Evolutionary conservation across 2,329 filamentous ascomycete genomes (phyloP).

Genomic region (Nothophaeocryptopus gaeumannii): DNA sequence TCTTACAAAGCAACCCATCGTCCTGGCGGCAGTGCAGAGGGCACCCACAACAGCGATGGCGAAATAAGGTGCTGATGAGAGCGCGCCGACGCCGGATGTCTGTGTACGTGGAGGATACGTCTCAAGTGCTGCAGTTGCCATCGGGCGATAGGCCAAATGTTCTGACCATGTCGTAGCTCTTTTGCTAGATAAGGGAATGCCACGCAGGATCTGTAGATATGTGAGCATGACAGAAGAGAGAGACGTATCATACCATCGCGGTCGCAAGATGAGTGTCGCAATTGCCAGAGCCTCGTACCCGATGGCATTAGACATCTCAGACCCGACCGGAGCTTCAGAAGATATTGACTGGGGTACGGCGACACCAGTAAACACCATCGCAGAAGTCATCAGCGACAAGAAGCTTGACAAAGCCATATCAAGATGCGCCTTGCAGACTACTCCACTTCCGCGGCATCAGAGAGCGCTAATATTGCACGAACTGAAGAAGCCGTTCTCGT

Average conservation of each 20-base stretch:
- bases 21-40: no score
- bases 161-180: slow-evolving; percentile 1
- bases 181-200: slow-evolving; percentile 1
- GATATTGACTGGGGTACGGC: slow-evolving; percentile 23
- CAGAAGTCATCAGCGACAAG: slow-evolving; percentile 16
- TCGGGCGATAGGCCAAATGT: slow-evolving; percentile 6
- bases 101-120: no score
- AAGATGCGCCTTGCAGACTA: slow-evolving; percentile 10
- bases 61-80: no score
- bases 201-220: not conserved
- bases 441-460: slow-evolving; percentile 11
- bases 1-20: no score
- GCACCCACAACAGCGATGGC: no score
- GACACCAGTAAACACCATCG: slow-evolving; percentile 16
- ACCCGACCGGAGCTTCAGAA: slow-evolving; percentile 3
- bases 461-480: slow-evolving; percentile 17
- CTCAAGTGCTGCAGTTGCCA: not conserved
- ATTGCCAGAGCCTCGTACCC: not conserved
- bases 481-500: slow-evolving; percentile 12
- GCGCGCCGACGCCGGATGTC: no score
- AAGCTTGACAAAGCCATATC: slow-evolving; percentile 14
- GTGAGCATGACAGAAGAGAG: no score
- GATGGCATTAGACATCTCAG: slow-evolving; percentile 9
- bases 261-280: slow-evolving; percentile 11
- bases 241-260: no score